Conservation (phyloP, 495 filamentous ascomycete genomes). For the Penicillium crystallinum region DNA sequence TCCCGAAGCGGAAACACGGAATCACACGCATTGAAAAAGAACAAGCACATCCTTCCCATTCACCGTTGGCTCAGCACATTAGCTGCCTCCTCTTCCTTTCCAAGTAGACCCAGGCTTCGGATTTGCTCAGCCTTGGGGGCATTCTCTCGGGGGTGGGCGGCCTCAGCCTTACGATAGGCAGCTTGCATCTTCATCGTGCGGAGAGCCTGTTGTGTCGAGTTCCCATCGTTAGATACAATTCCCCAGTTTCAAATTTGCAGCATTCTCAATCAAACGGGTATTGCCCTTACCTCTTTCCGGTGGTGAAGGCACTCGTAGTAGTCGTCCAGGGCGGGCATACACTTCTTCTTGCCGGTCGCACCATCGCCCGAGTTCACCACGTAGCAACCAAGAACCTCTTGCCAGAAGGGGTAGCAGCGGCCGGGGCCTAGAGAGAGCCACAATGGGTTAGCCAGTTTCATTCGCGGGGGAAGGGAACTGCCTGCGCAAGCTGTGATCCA, state of each 20-base stretch:
- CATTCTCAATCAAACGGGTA: constrained; percentile 5
- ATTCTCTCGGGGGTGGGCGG: constrained; percentile 69
- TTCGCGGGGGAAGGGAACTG: constrained; percentile 18
- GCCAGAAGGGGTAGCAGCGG: constrained; percentile 99
- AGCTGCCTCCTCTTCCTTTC: constrained; percentile 74
- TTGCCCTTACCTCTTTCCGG: constrained; percentile 78
- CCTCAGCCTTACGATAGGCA: constrained; percentile 80
- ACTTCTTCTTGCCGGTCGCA: constrained; percentile 84
- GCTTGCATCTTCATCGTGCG: constrained; percentile 74
- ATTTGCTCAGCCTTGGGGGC: constrained; percentile 70
- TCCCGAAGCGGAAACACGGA: constrained; percentile 25
- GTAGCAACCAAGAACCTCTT: constrained; percentile 85
- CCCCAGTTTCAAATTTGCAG: neutral
- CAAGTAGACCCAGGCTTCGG: constrained; percentile 74
- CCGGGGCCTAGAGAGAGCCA: constrained; percentile 57
- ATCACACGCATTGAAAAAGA: constrained; percentile 29
- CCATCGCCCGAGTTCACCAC: constrained; percentile 72
- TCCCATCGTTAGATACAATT: neutral
- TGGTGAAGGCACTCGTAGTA: constrained; percentile 99
- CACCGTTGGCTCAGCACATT: constrained; percentile 45
- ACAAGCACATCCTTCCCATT: constrained; percentile 17
- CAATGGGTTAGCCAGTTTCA: constrained; percentile 20
- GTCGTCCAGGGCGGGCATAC: constrained; percentile 81
- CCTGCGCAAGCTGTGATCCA: constrained; percentile 17
- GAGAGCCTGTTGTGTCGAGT: constrained; percentile 52